A percentile compares a stretch with the other conserved stretches of the same genome.
phyloP scores from a whole-genome alignment of 2,329 filamentous ascomycete species.

The Aureobasidium sp. region DNA sequence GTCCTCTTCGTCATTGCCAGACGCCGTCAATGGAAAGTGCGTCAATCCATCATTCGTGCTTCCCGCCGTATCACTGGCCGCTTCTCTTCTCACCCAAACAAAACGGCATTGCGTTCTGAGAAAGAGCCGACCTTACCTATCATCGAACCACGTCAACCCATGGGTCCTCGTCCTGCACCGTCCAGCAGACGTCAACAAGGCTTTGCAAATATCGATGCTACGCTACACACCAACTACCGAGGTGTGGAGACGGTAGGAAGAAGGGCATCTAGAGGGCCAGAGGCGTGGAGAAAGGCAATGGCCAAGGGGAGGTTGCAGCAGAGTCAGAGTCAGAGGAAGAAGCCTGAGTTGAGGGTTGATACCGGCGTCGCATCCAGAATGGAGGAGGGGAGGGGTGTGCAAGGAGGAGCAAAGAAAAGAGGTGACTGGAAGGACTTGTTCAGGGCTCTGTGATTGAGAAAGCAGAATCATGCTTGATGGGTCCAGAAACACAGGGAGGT shows the following conservation, averaged over 20 bases:
- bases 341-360: slow-evolving; percentile 6
- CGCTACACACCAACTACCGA: not conserved
- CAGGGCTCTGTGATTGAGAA: not conserved
- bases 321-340: not conserved
- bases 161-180: not conserved
- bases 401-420: slow-evolving; percentile 4
- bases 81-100: slow-evolving; percentile 13
- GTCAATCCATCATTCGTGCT: slow-evolving; percentile 61
- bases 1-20: slow-evolving; percentile 72
- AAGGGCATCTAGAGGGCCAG: not conserved
- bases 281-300: slow-evolving; percentile 1
- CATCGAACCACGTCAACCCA: not conserved
- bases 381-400: slow-evolving; percentile 7
- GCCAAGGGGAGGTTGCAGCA: not conserved
- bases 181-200: not conserved
- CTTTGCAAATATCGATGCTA: not conserved
- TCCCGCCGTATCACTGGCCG: slow-evolving; percentile 38
- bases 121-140: not conserved
- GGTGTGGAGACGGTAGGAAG: not conserved
- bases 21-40: slow-evolving; percentile 75
- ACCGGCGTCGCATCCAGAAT: not conserved
- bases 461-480: too few relatives aligned
- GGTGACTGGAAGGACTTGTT: slow-evolving; percentile 15
- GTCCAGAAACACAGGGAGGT: not conserved
- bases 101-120: slow-evolving; percentile 8